Evolutionary conservation across 2,329 filamentous ascomycete genomes (phyloP), one percentile per base, ranked within the genome.

Genomic region (Cladophialophora carrionii): DNA sequence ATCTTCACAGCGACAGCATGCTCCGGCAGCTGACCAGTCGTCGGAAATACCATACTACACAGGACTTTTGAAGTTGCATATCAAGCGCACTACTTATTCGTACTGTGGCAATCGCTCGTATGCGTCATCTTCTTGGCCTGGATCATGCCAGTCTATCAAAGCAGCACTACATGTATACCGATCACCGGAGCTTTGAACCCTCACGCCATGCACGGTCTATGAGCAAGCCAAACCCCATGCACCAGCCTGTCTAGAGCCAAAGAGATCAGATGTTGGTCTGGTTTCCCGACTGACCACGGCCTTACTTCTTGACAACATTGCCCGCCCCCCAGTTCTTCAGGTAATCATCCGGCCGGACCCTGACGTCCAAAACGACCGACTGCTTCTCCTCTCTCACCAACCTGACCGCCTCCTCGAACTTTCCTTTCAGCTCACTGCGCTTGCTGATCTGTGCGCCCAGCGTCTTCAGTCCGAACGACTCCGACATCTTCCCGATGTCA

Each of bases 281-380:
- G 17, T 26, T 10, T 41, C 17, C 34, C 9, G 12, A 48, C 20
- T 22, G 20, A 9, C 17, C 20, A n/a, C 5, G 17, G n/a, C 24
- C 24, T 43, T 43, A 26, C 32, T 46, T 57, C 55, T 57, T 57
- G 5, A 57, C 55, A 29, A 57, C 48, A 22, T 57, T 57, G 20
- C 55, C 43, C 8, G 55, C 34, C 5, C 55, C 55, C 55, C 55
- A 57, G 37, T 57, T 57, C 31, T 57, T 57, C 55, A 57, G 37
- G 55, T 57, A 57, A 48, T 57, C 55, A 48, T 57, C 55, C 1
- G 55, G 55, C 31, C 55, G 37, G 55, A 57, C 55, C 14, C 55
- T 48, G 55, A 57, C n/a, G 4, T 57, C 55, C 55, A 57, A 31
- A 12, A 57, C 55, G 12, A 57, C 55, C 22, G 55, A 20, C 9